These are phyloP conservation scores for Ormosia semicastrata DNA, from an alignment of 306 rosid species.

Conservation along the genomic window DNA sequence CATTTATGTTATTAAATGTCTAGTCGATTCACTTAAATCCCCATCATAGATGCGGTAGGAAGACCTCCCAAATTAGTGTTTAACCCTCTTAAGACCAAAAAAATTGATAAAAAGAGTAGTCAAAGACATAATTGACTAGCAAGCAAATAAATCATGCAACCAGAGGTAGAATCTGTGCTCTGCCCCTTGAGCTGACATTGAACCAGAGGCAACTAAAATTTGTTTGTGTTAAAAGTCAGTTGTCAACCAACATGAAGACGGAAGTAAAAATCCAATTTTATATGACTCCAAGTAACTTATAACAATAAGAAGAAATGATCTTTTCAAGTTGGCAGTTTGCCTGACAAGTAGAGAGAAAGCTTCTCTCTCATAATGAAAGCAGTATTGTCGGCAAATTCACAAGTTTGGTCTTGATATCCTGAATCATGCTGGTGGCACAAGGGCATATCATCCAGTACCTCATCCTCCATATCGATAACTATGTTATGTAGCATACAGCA, in stretches of 20 bases:
- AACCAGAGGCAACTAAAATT: not conserved
- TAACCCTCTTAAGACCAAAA: not conserved
- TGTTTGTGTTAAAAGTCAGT: conserved; percentile 10
- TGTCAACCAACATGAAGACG: conserved; percentile 12
- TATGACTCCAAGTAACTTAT: conserved; percentile 6
- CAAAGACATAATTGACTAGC: not conserved
- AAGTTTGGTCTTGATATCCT: conserved; percentile 57
- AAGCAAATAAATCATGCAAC: not conserved
- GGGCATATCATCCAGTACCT: conserved; percentile 46
- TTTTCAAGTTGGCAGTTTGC: conserved; percentile 28
- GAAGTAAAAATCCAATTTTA: not conserved
- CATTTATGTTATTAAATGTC: not conserved
- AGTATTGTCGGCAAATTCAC: conserved; percentile 51
- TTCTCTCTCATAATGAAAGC: conserved; percentile 56
- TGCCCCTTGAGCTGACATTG: conserved; percentile 1
- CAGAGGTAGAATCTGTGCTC: not conserved
- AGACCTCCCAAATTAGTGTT: not conserved
- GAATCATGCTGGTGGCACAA: conserved; percentile 62
- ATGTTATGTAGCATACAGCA: conserved; percentile 90
- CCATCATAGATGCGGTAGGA: not conserved
- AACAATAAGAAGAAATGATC: not conserved
- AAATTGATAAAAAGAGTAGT: not conserved
- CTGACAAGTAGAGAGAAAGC: conserved; percentile 57
- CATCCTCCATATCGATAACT: conserved; percentile 77
- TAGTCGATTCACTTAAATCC: not conserved